These are phyloP conservation scores for Solanum sparsipilum DNA, from an alignment of 257 asterid species.

Conservation along the genomic window DNA sequence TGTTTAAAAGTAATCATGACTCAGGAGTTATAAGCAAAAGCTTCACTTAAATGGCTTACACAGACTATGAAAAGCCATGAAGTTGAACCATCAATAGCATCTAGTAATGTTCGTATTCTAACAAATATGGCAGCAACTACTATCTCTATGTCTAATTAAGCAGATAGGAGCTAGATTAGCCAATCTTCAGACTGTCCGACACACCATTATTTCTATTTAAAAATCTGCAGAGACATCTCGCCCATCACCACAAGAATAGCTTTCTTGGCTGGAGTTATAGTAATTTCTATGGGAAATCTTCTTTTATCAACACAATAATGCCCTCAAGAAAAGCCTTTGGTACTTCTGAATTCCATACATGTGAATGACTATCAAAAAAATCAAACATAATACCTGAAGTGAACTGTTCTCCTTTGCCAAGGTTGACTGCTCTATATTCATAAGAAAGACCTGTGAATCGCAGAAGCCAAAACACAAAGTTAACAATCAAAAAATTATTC, in stretches of 20 bases:
- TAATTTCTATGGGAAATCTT: neutral
- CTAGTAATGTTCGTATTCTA: neutral
- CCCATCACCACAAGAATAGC: neutral
- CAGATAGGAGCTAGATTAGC: neutral
- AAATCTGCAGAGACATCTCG: neutral
- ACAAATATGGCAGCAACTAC: neutral
- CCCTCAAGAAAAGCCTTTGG: neutral
- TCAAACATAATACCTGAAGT: slow-evolving; percentile 33
- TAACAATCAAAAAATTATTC: neutral
- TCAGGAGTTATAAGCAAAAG: neutral
- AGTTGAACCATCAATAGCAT: neutral
- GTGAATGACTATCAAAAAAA: neutral
- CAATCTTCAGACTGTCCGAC: neutral
- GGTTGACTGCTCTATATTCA: slow-evolving; percentile 67
- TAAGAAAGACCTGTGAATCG: slow-evolving; percentile 42
- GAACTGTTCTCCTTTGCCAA: slow-evolving; percentile 53
- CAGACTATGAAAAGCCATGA: neutral
- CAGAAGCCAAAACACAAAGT: neutral
- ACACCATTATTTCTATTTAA: neutral
- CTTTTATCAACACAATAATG: neutral
- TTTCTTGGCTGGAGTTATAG: neutral
- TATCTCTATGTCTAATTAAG: neutral
- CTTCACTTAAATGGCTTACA: neutral
- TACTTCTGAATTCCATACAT: neutral
- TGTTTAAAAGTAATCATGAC: neutral